Base-by-base conservation (phyloP, 768 basidiomycete genomes). In the Butyriboletus loyo region DNA sequence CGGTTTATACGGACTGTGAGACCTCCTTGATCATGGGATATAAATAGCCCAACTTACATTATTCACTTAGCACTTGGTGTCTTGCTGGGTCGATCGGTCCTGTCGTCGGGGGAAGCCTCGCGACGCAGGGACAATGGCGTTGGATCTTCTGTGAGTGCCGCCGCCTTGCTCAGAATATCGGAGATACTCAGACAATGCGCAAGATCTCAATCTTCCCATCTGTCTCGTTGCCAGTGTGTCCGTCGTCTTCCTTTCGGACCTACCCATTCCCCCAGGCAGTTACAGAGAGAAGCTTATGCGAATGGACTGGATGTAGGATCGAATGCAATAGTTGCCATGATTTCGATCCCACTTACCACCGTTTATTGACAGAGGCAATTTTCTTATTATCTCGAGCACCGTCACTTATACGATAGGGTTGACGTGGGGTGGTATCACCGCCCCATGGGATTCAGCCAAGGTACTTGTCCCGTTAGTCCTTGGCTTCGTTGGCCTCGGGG, bases 271-370 rank as follows among this genome's bases (percentile, higher is more conserved):
- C 0, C 30, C 59, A 9, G 72, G 70, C 0, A 61, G 52, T 8
- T 36, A 36, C 8, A 17, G 35, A 8, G 17, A 36, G 7, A 36
- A 36, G 17, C 7, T 36, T 7, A 36, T 45, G n/a, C 59, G 61
- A 8, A 67, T 80, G 46, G 77, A 79, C 49, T 79, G 74, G 73
- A 64, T 72, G 76, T 78, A 56, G 5, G 75, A 49, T n/a, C 3
- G 7, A 36, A 13, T 59, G 0, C 7, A 7, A 22, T 25, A 13
- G 17, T 21, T n/a, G 0, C 2, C 5, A 1, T 3, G 7, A 34
- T 14, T 31, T 4, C 1, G 28, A 28, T 32, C n/a, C 19, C 7
- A 17, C 38, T 55, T 13, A 32, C 25, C n/a, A 2, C 8, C 11
- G 14, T 35, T 35, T 35, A 1, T 9, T 35, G 27, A 27, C 43